Evolutionary conservation across 2,329 filamentous ascomycete species (phyloP), one percentile per base, ranked within the genome.

Genomic region (Penicillium corylophilum): DNA sequence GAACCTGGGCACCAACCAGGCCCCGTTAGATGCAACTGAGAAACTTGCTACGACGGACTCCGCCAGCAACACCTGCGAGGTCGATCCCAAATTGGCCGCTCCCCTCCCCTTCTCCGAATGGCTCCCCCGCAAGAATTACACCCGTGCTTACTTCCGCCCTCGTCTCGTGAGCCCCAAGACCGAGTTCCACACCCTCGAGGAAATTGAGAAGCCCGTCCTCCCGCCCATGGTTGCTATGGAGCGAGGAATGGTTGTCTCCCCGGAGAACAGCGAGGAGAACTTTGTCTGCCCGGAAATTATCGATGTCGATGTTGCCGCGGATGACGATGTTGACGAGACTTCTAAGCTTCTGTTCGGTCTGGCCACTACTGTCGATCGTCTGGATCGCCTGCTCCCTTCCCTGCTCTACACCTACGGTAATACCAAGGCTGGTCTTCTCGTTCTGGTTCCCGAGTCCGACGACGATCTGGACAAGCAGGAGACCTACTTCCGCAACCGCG

Each of bases 71-170:
- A 56, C 67, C 41, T 74, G 72, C 53, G 69, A 71, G 29, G 62
- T 65, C 16, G 68, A 73, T 39, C 66, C 68, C 10, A 64, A 63
- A 42, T 51, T 67, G 26, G 59, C 66, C 42, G 67, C 71, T 23
- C 69, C 70, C 12, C 50, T 74, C 29, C 63, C 71, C 7, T 70
- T 74, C 60, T 59, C 62, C 40, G 72, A 74, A 62, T 75, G 72
- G 72, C 67, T 75, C 35, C 61, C 63, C 16, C 71, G 70, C 63
- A 75, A 75, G 66, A 74, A 74, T 60, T 74, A 73, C 56, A 75
- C 71, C 28, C 72, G 72, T 44, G 64, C 67, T 54, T 74, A 74
- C 58, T 65, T 75, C 59, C 72, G 71, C 40, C 70, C 72, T 53
- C 70, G 64, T 49, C 61, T 66, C 46, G 65, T 73, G 39, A 62